phyloP scores from a whole-genome alignment of 345 rosid species.

The Citrus australasica region DNA sequence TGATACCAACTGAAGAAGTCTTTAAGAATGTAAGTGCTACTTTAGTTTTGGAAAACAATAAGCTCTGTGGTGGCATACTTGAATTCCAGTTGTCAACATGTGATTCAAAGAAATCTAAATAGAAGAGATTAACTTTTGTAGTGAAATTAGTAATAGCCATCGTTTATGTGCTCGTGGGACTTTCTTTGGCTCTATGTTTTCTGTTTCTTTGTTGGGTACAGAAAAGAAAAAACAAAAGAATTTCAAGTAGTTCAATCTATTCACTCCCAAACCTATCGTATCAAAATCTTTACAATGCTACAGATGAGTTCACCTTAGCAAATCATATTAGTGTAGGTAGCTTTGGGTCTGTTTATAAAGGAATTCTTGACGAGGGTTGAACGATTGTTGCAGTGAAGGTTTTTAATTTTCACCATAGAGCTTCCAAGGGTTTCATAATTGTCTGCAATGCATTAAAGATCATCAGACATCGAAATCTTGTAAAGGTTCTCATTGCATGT shows the following conservation, averaged over 20 bases:
- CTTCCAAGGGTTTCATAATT: neutral
- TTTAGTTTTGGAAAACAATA: too few species aligned
- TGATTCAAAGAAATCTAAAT: neutral
- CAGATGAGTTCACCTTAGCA: neutral
- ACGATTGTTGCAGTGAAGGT: neutral
- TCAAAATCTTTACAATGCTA: neutral
- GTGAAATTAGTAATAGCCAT: too few species aligned
- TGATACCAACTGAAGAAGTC: too few species aligned
- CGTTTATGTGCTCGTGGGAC: neutral
- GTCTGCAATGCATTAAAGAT: rapidly evolving
- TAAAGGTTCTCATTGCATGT: neutral
- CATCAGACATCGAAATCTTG: neutral
- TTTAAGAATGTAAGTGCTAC: too few species aligned
- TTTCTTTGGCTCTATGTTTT: neutral
- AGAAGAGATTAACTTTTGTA: neutral
- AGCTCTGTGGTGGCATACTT: too few species aligned
- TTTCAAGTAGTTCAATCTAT: too few species aligned
- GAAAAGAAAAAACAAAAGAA: too few species aligned
- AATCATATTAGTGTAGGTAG: too few species aligned
- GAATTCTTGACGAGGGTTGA: neutral
- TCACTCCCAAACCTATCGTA: neutral
- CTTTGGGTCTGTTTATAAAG: neutral
- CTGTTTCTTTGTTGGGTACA: too few species aligned
- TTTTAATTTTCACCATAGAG: neutral
- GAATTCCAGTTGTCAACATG: too few species aligned